These are phyloP conservation scores for Termitomyces heimii DNA, from an alignment of 768 basidiomycete genomes.

Conservation along the genomic window DNA sequence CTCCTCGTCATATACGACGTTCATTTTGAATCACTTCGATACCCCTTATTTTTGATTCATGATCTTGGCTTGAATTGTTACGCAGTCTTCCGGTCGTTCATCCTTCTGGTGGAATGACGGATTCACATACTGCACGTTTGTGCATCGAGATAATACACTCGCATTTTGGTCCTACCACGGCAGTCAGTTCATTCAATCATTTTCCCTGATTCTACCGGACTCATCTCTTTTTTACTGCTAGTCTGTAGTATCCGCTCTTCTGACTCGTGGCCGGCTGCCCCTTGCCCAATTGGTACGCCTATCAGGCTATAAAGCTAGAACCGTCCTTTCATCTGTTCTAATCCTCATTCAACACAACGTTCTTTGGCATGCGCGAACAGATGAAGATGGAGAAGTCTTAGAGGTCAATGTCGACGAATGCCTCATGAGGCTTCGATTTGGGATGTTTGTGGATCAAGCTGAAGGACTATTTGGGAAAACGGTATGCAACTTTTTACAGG, in stretches of 20 bases:
- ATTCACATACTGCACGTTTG: slow-evolving; percentile 48
- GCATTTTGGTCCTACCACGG: slow-evolving; percentile 55
- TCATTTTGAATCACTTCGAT: background rate
- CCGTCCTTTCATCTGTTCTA: slow-evolving; percentile 64
- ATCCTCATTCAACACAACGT: slow-evolving; percentile 89
- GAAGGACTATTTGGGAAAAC: slow-evolving; percentile 62
- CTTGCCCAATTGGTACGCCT: slow-evolving; percentile 63
- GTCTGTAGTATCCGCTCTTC: slow-evolving; percentile 68
- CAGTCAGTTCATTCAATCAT: slow-evolving; percentile 38
- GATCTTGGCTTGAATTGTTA: background rate
- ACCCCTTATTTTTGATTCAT: background rate
- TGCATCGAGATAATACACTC: slow-evolving; percentile 51
- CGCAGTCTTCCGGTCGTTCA: background rate
- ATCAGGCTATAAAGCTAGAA: slow-evolving; percentile 61
- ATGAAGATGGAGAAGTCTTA: slow-evolving; percentile 68
- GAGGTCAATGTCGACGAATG: slow-evolving; percentile 86
- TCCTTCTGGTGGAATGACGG: slow-evolving; percentile 36
- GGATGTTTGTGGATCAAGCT: slow-evolving; percentile 72
- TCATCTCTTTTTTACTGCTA: slow-evolving; percentile 20
- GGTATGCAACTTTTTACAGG: slow-evolving; percentile 37
- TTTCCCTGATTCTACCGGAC: background rate
- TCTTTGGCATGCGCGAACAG: slow-evolving; percentile 74
- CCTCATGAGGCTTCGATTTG: slow-evolving; percentile 76
- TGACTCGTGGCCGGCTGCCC: slow-evolving; percentile 82
- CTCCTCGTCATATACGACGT: background rate